Base-by-base conservation (phyloP, 164 flowering plant species). In the Platanus orientalis region DNA sequence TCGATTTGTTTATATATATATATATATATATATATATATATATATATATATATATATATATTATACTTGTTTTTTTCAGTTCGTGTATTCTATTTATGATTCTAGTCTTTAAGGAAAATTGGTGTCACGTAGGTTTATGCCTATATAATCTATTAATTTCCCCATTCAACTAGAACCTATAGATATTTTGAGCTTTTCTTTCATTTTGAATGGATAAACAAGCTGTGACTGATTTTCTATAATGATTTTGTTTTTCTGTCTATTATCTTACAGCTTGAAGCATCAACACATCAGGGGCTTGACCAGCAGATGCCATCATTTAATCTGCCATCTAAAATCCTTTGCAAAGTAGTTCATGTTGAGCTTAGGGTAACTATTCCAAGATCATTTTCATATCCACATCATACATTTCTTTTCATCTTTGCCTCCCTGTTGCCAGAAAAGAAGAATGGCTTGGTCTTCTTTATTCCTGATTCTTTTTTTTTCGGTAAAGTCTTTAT, bases 281-380 rank as follows among this genome's bases (percentile, higher is more conserved):
- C 96, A 63, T 90, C 96, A 21, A 85, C 84, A 30, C 85, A 86
- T 64, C 91, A 87, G 67, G 89, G 84, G 10, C 60, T 76, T 17
- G 94, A 92, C 60, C 93, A 90, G 69, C 89, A 84, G 61, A 81
- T 92, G 82, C 98, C 98, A 53, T 79, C 73, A 13, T 92, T 90
- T 71, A 77, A 87, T 69, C 73, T 92, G 42, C 96, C 98, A n/a
- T 82, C 93, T 34, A 90, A 92, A 74, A 92, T 92, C 58, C 88
- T 92, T 13, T 92, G 98, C 80, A 81, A 79, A 79, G 96, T 92
- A 24, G 82, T 86, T 56, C 72, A 90, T 79, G 85, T 92, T 49
- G 82, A 81, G n/a, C 90, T 86, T 21, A 79, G 83, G 82, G 98
- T 92, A 67, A 68, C 81, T 75, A 9, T 12, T 0, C 11, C 17